These are phyloP conservation scores for Talaromyces sp. DNA, from an alignment of 2,329 filamentous ascomycete species.

Conservation along the genomic window DNA sequence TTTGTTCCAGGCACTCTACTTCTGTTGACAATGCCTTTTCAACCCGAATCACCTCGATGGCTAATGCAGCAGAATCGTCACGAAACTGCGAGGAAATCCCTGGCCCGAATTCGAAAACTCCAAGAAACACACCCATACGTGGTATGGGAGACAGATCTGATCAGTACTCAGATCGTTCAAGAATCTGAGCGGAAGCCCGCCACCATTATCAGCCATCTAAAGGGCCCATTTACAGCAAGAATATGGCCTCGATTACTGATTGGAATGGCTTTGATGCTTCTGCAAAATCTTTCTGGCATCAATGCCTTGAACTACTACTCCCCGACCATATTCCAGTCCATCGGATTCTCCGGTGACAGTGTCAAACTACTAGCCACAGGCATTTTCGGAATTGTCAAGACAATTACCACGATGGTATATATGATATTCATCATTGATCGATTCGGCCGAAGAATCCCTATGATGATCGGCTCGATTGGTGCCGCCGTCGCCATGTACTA, in stretches of 20 bases:
- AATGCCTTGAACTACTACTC: slow-evolving; percentile 66
- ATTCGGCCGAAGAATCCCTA: slow-evolving; percentile 60
- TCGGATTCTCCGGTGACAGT: slow-evolving; percentile 57
- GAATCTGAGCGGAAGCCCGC: neutral
- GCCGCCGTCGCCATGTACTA: slow-evolving; percentile 64
- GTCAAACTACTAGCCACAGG: slow-evolving; percentile 68
- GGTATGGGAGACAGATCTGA: slow-evolving; percentile 59
- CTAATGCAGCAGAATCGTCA: slow-evolving; percentile 64
- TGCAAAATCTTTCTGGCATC: slow-evolving; percentile 52
- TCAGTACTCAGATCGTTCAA: slow-evolving; percentile 39
- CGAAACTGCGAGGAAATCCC: slow-evolving; percentile 58
- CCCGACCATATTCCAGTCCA: slow-evolving; percentile 63
- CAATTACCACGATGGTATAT: slow-evolving; percentile 60
- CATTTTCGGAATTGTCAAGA: slow-evolving; percentile 70
- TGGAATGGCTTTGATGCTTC: slow-evolving; percentile 53
- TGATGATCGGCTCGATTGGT: slow-evolving; percentile 62
- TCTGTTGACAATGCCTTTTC: slow-evolving; percentile 58
- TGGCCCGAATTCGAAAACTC: slow-evolving; percentile 57
- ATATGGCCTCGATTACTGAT: slow-evolving; percentile 54
- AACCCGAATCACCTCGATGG: slow-evolving; percentile 65
- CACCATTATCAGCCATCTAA: slow-evolving; percentile 35
- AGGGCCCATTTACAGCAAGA: slow-evolving; percentile 52
- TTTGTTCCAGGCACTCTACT: slow-evolving; percentile 60
- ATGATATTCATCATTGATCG: slow-evolving; percentile 66
- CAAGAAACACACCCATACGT: slow-evolving; percentile 52